Conservation (phyloP, 2,329 filamentous ascomycete genomes). For the Fusarium nodosum region DNA sequence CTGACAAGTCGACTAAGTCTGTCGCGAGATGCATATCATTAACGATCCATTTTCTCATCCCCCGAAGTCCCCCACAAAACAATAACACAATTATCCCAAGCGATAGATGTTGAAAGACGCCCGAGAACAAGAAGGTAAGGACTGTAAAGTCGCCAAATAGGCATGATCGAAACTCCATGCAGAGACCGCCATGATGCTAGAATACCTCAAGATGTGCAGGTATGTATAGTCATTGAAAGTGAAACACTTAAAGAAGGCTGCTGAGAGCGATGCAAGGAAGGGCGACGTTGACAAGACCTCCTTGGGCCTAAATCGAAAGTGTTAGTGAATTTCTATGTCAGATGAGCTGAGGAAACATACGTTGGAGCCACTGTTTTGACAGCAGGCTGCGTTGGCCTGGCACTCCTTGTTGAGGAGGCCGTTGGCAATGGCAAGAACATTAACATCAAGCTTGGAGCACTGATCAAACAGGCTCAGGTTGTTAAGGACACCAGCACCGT, state of each 20-base stretch:
- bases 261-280: slow-evolving; percentile 14
- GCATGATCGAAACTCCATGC: not conserved
- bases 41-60: slow-evolving; percentile 4
- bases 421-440: slow-evolving; percentile 10
- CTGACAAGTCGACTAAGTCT: not conserved
- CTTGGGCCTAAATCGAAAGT: not conserved
- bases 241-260: not conserved
- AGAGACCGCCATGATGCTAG: not conserved
- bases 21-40: not conserved
- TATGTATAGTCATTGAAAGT: too few relatives aligned
- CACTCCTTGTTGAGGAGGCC: slow-evolving; percentile 20
- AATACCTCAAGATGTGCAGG: too few relatives aligned
- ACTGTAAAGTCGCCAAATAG: too few relatives aligned
- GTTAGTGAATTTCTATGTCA: not conserved
- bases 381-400: slow-evolving; percentile 16
- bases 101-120: not conserved
- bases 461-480: slow-evolving; percentile 6
- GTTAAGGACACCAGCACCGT: slow-evolving; percentile 9
- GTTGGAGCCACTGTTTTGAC: not conserved
- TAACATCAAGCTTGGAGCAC: slow-evolving; percentile 16
- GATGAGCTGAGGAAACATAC: not conserved
- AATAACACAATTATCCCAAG: not conserved
- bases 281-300: slow-evolving; percentile 17
- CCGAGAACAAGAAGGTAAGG: too few relatives aligned
- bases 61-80: not conserved